Evolutionary conservation across 257 asterid species (phyloP).

Genomic region (Solanum appendiculatum): DNA sequence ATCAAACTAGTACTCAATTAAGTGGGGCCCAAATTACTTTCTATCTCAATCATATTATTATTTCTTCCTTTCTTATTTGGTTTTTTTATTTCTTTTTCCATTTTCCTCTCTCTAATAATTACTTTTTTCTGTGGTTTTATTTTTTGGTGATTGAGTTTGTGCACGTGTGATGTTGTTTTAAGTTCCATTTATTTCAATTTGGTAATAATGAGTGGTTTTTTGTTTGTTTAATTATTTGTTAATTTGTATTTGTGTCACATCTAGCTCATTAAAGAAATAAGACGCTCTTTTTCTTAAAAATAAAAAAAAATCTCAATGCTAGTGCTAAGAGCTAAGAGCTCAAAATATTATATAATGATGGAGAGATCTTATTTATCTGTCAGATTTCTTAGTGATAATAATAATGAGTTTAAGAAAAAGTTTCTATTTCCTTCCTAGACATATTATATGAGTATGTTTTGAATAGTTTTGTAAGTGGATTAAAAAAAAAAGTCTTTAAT

Average conservation of each 20-base stretch:
- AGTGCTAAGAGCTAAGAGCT: too few relatives aligned
- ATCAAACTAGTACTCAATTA: background rate
- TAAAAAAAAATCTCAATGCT: too few relatives aligned
- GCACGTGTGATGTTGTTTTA: conserved; percentile 27
- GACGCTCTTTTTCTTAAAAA: rapidly evolving
- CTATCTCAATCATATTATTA: background rate
- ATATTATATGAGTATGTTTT: background rate
- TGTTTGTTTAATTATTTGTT: background rate
- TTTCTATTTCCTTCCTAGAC: background rate
- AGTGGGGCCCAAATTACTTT: background rate
- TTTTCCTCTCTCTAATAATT: conserved; percentile 13
- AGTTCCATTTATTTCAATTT: background rate
- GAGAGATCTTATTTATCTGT: too few relatives aligned
- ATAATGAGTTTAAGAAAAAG: too few relatives aligned
- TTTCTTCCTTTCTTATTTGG: background rate
- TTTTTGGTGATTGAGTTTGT: conserved; percentile 4
- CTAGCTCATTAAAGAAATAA: background rate
- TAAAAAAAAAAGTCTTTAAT: background rate
- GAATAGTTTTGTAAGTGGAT: too few relatives aligned
- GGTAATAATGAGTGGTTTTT: background rate
- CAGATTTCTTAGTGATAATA: background rate
- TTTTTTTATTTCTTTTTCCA: background rate
- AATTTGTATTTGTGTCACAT: background rate
- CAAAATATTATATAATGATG: too few relatives aligned
- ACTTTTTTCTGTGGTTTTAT: background rate